A percentile compares a stretch with the other conserved stretches of the same genome.
Conservation (phyloP, 306 rosid genomes). For the Trifolium pratense region DNA sequence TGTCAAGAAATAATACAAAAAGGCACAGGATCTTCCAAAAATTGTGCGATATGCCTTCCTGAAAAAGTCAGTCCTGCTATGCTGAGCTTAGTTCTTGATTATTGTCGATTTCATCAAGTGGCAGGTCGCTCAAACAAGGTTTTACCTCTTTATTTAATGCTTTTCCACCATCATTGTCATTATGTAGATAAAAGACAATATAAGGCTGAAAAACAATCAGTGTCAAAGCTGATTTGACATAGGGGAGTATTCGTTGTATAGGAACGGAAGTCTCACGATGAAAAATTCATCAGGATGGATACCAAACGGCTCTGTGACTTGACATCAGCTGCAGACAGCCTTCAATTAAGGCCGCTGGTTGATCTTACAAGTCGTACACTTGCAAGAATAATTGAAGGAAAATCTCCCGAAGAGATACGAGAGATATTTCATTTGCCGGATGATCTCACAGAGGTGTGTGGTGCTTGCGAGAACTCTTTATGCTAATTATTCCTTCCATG, state of each 20-base stretch:
- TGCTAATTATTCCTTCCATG: slow-evolving; percentile 38
- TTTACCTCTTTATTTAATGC: slow-evolving; percentile 35
- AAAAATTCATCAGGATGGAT: slow-evolving; percentile 81
- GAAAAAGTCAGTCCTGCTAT: slow-evolving; percentile 77
- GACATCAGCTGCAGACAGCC: slow-evolving; percentile 93
- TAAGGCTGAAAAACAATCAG: slow-evolving; percentile 27
- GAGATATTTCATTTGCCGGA: slow-evolving; percentile 94
- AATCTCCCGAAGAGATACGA: slow-evolving; percentile 91
- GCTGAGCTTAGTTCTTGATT: slow-evolving; percentile 85
- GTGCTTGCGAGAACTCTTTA: slow-evolving; percentile 47
- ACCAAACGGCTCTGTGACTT: slow-evolving; percentile 89
- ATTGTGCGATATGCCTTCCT: slow-evolving; percentile 87
- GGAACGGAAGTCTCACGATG: slow-evolving; percentile 89
- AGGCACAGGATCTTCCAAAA: slow-evolving; percentile 93
- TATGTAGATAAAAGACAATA: not conserved
- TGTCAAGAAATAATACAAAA: slow-evolving; percentile 76
- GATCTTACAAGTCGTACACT: slow-evolving; percentile 94
- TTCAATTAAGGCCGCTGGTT: slow-evolving; percentile 91
- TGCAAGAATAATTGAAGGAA: slow-evolving; percentile 97
- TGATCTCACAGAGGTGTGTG: slow-evolving; percentile 93
- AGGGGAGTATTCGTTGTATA: slow-evolving; percentile 49
- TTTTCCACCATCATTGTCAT: slow-evolving; percentile 31
- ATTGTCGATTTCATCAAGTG: slow-evolving; percentile 91
- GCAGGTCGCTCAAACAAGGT: slow-evolving; percentile 97
- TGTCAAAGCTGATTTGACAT: slow-evolving; percentile 36